These are phyloP conservation scores for Magnolia kwangsiensis DNA, from an alignment of 164 flowering plant genomes.

Conservation along the genomic window DNA sequence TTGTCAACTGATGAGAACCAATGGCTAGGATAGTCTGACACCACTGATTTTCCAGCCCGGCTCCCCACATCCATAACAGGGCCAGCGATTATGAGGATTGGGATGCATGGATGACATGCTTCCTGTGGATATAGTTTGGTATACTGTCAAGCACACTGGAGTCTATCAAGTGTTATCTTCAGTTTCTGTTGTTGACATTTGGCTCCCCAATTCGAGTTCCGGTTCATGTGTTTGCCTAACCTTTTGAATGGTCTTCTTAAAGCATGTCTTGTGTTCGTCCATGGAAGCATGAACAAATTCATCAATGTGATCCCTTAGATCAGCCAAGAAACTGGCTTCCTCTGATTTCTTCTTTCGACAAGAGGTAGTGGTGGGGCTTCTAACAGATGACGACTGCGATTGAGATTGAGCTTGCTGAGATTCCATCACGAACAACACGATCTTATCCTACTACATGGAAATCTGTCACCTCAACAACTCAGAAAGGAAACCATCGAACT, in stretches of 20 bases:
- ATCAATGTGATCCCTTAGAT: slow-evolving; percentile 82
- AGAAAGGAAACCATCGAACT: not conserved
- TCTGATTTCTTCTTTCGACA: slow-evolving; percentile 85
- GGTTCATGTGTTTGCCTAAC: slow-evolving; percentile 23
- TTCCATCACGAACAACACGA: slow-evolving; percentile 27
- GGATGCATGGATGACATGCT: not conserved
- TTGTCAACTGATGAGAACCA: not conserved
- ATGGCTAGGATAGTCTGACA: too few species aligned
- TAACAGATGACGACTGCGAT: slow-evolving; percentile 12
- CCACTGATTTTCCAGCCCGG: too few species aligned
- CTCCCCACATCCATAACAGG: too few species aligned
- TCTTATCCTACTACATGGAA: not conserved
- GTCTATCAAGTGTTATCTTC: not conserved
- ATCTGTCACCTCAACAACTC: not conserved
- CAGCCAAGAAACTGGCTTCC: slow-evolving; percentile 64
- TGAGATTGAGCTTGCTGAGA: slow-evolving; percentile 27
- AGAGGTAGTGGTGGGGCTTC: slow-evolving; percentile 32
- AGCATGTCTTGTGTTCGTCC: slow-evolving; percentile 91
- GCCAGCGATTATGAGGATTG: too few species aligned
- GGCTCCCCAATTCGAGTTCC: too few species aligned
- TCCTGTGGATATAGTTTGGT: not conserved
- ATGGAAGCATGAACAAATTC: slow-evolving; percentile 86
- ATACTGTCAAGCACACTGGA: not conserved
- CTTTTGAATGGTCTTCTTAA: slow-evolving; percentile 81
- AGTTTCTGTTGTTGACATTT: too few species aligned